Evolutionary conservation across 1,284 basidiomycete genomes (phyloP).

Genomic region (Microbotryum scabiosae): DNA sequence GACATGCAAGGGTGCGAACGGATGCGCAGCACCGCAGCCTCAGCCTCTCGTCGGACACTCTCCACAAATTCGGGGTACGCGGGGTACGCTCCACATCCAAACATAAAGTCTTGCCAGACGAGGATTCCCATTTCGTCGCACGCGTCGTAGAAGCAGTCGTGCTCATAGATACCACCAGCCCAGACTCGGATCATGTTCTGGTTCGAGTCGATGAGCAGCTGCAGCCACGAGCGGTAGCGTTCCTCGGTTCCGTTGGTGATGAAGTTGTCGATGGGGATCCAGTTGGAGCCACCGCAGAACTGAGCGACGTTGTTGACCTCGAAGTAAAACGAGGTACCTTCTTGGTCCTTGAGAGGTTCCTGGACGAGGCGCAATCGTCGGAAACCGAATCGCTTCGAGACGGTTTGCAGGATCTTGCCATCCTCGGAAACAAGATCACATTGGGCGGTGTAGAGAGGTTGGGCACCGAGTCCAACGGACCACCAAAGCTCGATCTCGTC

Average conservation of each 20-base stretch:
- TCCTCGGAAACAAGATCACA: slow-evolving; percentile 44
- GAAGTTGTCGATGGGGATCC: slow-evolving; percentile 86
- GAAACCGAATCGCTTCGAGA: slow-evolving; percentile 59
- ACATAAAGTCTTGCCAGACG: slow-evolving; percentile 83
- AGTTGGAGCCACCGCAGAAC: slow-evolving; percentile 85
- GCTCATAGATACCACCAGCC: slow-evolving; percentile 75
- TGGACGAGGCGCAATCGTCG: slow-evolving; percentile 65
- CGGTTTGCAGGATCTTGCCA: slow-evolving; percentile 43
- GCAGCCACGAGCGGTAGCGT: slow-evolving; percentile 61
- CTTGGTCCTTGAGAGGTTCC: slow-evolving; percentile 60
- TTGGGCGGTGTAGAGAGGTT: slow-evolving; percentile 62
- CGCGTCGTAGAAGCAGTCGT: slow-evolving; percentile 64
- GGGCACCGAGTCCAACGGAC: slow-evolving; percentile 70
- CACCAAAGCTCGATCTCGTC: slow-evolving; percentile 67
- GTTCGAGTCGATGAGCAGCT: slow-evolving; percentile 65
- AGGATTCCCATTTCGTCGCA: slow-evolving; percentile 65
- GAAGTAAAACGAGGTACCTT: slow-evolving; percentile 70
- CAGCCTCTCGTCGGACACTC: slow-evolving; percentile 59
- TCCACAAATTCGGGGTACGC: slow-evolving; percentile 62
- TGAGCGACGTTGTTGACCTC: slow-evolving; percentile 76
- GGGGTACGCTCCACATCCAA: slow-evolving; percentile 70
- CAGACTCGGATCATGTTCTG: slow-evolving; percentile 75
- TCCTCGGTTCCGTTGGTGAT: slow-evolving; percentile 57
- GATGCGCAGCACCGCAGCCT: slow-evolving; percentile 62
- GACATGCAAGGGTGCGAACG: slow-evolving; percentile 71